These are phyloP conservation scores for Pleurotus djamor DNA, from an alignment of 768 basidiomycete species.

Conservation along the genomic window DNA sequence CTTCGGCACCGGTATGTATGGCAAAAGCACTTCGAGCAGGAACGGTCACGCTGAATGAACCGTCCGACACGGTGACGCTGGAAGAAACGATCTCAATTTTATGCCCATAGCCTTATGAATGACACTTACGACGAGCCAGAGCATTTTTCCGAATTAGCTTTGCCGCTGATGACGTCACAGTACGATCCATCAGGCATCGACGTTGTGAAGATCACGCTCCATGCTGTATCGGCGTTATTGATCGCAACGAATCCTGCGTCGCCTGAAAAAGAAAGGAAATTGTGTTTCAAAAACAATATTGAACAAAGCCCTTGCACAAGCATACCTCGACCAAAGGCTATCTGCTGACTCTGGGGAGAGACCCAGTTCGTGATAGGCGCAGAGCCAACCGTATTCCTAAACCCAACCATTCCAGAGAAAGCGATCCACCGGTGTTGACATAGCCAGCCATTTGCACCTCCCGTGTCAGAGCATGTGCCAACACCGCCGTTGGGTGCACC, in stretches of 20 bases:
- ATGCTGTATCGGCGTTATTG: constrained; percentile 57
- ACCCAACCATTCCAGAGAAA: constrained; percentile 62
- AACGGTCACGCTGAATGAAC: constrained; percentile 48
- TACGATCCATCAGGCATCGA: constrained; percentile 56
- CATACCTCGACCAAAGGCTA: constrained; percentile 64
- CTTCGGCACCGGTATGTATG: constrained; percentile 46
- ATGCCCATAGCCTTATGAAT: too few relatives aligned
- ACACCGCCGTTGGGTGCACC: constrained; percentile 60
- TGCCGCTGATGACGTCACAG: constrained; percentile 65
- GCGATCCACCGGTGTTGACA: constrained; percentile 65
- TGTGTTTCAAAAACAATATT: background rate
- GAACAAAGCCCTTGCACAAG: constrained; percentile 12
- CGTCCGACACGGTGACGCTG: constrained; percentile 49
- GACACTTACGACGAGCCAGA: constrained; percentile 45
- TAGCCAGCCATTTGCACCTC: constrained; percentile 59
- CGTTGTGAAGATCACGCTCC: constrained; percentile 59
- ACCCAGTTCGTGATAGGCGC: constrained; percentile 55
- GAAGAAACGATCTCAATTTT: too few relatives aligned
- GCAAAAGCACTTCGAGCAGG: constrained; percentile 52
- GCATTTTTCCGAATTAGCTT: constrained; percentile 37
- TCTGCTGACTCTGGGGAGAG: constrained; percentile 53
- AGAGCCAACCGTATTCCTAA: constrained; percentile 55
- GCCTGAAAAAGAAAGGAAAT: constrained; percentile 25
- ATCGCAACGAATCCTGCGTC: constrained; percentile 62
- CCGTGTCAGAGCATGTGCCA: constrained; percentile 48